Evolutionary conservation across 768 basidiomycete genomes (phyloP).

Genomic region (Filobasidium wieringae): DNA sequence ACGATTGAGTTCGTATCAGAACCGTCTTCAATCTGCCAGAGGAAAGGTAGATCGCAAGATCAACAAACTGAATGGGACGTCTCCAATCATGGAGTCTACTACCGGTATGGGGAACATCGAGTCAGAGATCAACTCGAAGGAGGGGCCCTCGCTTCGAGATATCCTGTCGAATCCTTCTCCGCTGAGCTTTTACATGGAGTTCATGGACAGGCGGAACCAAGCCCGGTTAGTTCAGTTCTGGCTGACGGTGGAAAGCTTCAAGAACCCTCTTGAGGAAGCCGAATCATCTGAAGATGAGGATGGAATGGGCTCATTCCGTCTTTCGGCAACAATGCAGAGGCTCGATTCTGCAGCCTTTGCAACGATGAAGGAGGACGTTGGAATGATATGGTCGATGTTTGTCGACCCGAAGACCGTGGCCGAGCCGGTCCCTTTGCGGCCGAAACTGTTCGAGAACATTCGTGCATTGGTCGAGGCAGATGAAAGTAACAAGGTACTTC

Average conservation of each 20-base stretch:
- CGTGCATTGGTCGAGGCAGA: slow-evolving; percentile 50
- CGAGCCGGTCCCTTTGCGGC: slow-evolving; percentile 48
- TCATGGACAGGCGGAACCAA: slow-evolving; percentile 80
- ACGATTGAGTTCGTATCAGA: slow-evolving; percentile 76
- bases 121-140: slow-evolving; percentile 41
- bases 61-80: slow-evolving; percentile 53
- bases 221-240: slow-evolving; percentile 89
- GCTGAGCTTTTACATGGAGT: slow-evolving; percentile 93
- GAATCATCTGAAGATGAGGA: slow-evolving; percentile 48
- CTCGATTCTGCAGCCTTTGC: background rate
- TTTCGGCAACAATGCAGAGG: slow-evolving; percentile 43
- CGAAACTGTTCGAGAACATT: slow-evolving; percentile 60
- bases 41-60: slow-evolving; percentile 78
- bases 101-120: slow-evolving; percentile 11
- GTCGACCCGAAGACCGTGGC: slow-evolving; percentile 42
- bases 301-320: background rate
- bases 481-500: slow-evolving; percentile 39
- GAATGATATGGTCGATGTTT: slow-evolving; percentile 53
- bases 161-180: slow-evolving; percentile 79
- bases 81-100: background rate
- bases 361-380: slow-evolving; percentile 60
- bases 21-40: slow-evolving; percentile 79
- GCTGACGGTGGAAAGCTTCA: slow-evolving; percentile 94
- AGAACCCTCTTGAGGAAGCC: slow-evolving; percentile 79
- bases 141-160: slow-evolving; percentile 54